Conservation (phyloP, 192 early-diverging fungal genomes). For the Mortierella hygrophila region DNA sequence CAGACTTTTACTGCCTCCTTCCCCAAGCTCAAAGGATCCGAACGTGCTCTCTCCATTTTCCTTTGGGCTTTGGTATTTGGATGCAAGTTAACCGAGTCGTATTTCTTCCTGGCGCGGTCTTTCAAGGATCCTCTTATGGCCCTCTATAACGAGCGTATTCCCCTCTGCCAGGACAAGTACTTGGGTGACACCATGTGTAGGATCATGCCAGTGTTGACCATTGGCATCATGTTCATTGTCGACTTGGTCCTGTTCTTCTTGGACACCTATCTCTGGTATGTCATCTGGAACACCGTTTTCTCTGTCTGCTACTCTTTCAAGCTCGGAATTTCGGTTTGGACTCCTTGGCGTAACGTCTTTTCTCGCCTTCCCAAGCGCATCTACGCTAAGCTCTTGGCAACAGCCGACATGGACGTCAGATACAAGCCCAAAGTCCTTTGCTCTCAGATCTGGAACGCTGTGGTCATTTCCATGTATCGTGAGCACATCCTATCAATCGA, state of each 20-base stretch:
- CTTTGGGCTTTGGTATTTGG: constrained; percentile 80
- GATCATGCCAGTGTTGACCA: constrained; percentile 76
- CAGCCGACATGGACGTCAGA: constrained; percentile 79
- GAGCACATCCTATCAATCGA: constrained; percentile 83
- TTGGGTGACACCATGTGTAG: constrained; percentile 69
- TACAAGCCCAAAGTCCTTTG: constrained; percentile 84
- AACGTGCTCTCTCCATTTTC: constrained; percentile 76
- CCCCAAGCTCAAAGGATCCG: constrained; percentile 73
- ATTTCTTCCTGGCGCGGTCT: constrained; percentile 85
- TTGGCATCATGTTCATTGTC: constrained; percentile 81
- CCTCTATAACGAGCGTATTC: constrained; percentile 60
- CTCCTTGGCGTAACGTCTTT: constrained; percentile 87
- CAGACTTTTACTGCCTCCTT: constrained; percentile 82
- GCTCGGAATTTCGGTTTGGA: constrained; percentile 86
- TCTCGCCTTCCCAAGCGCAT: constrained; percentile 84
- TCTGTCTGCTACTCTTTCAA: constrained; percentile 82
- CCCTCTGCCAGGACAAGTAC: constrained; percentile 71
- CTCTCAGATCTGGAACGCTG: constrained; percentile 88
- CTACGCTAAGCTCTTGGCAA: constrained; percentile 80
- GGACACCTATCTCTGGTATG: constrained; percentile 91
- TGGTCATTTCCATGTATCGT: constrained; percentile 88
- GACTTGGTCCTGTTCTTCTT: constrained; percentile 84
- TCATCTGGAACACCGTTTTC: constrained; percentile 87
- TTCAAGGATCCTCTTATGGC: constrained; percentile 82
- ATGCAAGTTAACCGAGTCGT: constrained; percentile 84